A percentile compares a stretch with the other conserved stretches of the same genome.
Evolutionary conservation across 495 filamentous ascomycete genomes (phyloP).

Genomic region (Cercophora sp.): DNA sequence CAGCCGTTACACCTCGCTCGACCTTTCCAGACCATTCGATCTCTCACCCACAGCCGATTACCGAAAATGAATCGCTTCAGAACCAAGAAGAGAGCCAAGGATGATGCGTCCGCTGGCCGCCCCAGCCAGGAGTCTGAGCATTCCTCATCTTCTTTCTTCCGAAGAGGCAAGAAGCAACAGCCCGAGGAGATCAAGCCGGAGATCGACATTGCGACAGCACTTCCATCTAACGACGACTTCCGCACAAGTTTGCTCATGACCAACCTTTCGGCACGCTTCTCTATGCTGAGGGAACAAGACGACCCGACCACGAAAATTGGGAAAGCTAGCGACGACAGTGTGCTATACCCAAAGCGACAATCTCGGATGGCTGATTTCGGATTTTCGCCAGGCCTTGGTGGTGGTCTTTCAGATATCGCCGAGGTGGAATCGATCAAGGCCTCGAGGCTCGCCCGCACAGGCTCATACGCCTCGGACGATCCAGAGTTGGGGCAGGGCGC

Average conservation of each 20-base stretch:
- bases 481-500: conserved; percentile 43
- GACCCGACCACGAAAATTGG: conserved; percentile 82
- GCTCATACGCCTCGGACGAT: conserved; percentile 66
- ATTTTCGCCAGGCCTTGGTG: conserved; percentile 37
- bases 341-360: conserved; percentile 75
- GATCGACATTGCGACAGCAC: conserved; percentile 65
- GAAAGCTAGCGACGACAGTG: conserved; percentile 91
- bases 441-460: conserved; percentile 41
- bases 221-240: conserved; percentile 85
- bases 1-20: too few species aligned
- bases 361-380: conserved; percentile 61
- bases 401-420: conserved; percentile 74
- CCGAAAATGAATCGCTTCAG: conserved; percentile 71
- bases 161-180: conserved; percentile 54
- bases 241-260: conserved; percentile 97
- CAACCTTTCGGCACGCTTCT: conserved; percentile 89
- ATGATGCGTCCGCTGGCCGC: conserved; percentile 45
- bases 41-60: too few species aligned
- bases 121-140: conserved; percentile 50
- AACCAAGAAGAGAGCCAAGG: conserved; percentile 65
- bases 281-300: conserved; percentile 91
- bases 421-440: conserved; percentile 79
- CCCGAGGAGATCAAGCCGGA: conserved; percentile 57
- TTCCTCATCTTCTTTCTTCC: conserved; percentile 44
- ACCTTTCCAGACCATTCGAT: too few species aligned